Evolutionary conservation across 768 basidiomycete species (phyloP), one percentile per base, ranked within the genome.

Genomic region (Tricholoma hemisulphureum): DNA sequence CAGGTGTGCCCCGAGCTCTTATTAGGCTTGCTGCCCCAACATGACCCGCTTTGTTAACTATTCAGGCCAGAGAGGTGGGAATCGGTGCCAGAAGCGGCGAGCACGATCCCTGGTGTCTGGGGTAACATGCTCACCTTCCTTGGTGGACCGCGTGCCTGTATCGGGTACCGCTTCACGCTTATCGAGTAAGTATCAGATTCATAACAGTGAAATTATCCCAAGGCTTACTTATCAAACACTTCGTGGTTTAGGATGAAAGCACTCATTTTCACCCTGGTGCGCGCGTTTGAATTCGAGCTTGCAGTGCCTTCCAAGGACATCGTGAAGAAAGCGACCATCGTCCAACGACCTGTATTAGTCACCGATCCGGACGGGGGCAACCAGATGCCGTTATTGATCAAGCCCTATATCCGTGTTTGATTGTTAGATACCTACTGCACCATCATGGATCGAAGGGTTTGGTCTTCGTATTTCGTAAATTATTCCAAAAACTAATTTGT

Each of bases 41-140:
- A 8, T n/a, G 16, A 26, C 24, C 20, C 14, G n/a, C 26, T 23
- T 46, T 16, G 23, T 35, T 54, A 21, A 53, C 16, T 57, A 81
- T 26, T 14, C 51, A 88, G 85, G 61, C 88, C 88, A 0, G 87
- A 88, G 61, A 76, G 88, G 0, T 90, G 88, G 88, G 66, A 73
- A n/a, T 62, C 73, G 2, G 31, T 75, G 7, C 84, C 85, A 0
- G 76, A 79, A n/a, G 73, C 71, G 0, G 78, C 73, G 1, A 64
- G 65, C 4, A 56, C 66, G 0, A 71, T 88, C 23, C 88, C 88
- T 4, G 83, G 86, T 5, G 75, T 88, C 0, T 87, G 81, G 80
- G 77, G 81, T 8, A 80, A 86, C 62, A 64, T 83, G 59, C 65
- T 88, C 34, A 79, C 83, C 0, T 90, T 90, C 76, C 62, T 86